Evolutionary conservation across 306 rosid species (phyloP), one percentile per base, ranked within the genome.

Genomic region (Fragaria iinumae): DNA sequence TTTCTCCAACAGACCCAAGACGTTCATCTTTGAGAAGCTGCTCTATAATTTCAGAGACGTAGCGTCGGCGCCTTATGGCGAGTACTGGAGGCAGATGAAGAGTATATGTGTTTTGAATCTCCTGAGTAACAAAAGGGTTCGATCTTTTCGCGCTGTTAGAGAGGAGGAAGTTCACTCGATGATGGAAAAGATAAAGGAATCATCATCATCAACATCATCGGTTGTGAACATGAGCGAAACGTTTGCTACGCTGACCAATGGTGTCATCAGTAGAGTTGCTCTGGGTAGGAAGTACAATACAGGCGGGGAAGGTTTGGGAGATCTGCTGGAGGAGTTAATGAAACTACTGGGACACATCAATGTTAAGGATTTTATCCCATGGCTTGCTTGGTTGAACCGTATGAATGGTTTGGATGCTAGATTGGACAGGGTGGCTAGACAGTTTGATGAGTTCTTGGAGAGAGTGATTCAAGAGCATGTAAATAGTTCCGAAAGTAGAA

Each of bases 341-440:
- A 80, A 79, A 45, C 8, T 85, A 13, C 57, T 88, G 67, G 89
- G 92, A 68, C 1, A 17, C 53, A 60, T 72, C 17, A 14, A 43
- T 45, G 17, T 86, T 6, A 82, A 90, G 34, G 92, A 89, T 1
- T 91, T 39, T 76, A 77, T 89, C 7, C 90, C 90, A 23, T 88
- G 88, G 86, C 82, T 88, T 73, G 85, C 73, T 13, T 91, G 91
- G 88, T 13, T 88, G 17, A 76, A 57, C 1, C 0, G 29, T 9
- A 5, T 74, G 17, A 79, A 38, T 78, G 95, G 95, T 5, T 21
- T 87, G 10, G 81, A 84, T 34, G 80, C 62, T 4, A 76, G 16
- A 69, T 84, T 84, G 0, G 69, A 86, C 3, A 77, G 17, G 43
- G 82, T 87, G 65, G 89, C 85, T 6, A 80, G 66, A 72, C 38